Base-by-base conservation (phyloP, 176 grass and related monocot genomes). In the Poa pratensis region DNA sequence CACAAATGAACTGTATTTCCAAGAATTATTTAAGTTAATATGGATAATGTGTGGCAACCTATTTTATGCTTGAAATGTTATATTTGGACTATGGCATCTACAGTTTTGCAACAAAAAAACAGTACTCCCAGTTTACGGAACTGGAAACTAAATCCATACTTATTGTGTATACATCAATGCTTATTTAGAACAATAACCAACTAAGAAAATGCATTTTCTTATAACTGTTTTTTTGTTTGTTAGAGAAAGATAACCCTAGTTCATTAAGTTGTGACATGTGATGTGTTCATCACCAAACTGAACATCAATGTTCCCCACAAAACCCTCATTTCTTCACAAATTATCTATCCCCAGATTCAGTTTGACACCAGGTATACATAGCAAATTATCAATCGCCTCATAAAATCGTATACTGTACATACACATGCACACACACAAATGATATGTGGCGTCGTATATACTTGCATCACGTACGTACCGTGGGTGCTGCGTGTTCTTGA, bases 401-500 rank as follows among this genome's bases (percentile, higher is more conserved):
- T 73, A 73, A 49, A 73, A 73, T 73, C 40, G 42, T 26, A 70
- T 10, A 43, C 54, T 26, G 59, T 10, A 43, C 54, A 9, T 15
- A 3, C 12, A 48, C 15, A 16, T 1, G 3, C 11, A 9, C 43
- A 45, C 43, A 45, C 43, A 45, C 43, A 42, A 42, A 42, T 11
- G 43, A 45, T 9, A 1, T 81, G 15, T 69, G 22, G 19, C 20
- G 32, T 70, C 23, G 13, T 55, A 55, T 22, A 18, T 37, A 3
- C 8, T 43, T 69, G 69, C 69, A 20, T 72, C 40, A 48, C 9
- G 62, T 83, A 45, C 50, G 30, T 97, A 98, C 96, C 96, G 92
- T 48, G 96, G 96, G 74, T 98, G 91, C 73, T 98, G 91, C 23
- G 93, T 98, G 89, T 98, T 95, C 93, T 98, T 98, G 90, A 98